Percentiles rank a stretch among this genome's conserved stretches.
Conservation (phyloP, 495 filamentous ascomycete species). For the Penicillium egyptiacum region DNA sequence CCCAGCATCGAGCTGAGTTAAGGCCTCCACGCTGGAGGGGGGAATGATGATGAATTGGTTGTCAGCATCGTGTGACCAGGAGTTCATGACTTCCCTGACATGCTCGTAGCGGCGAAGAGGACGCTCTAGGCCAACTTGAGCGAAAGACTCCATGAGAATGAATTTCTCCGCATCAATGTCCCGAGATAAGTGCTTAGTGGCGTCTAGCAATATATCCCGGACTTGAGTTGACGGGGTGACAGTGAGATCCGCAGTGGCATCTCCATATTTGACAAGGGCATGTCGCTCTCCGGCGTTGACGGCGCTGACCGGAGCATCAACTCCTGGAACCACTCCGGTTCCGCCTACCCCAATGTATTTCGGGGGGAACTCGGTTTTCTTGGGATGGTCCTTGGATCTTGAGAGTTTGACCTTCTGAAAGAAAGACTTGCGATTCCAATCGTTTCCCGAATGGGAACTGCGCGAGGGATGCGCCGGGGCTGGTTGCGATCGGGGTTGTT, state of each 20-base stretch:
- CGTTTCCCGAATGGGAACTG: background rate
- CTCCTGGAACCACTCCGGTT: constrained; percentile 58
- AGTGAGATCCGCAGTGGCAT: constrained; percentile 59
- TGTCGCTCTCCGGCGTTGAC: constrained; percentile 76
- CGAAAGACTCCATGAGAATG: constrained; percentile 74
- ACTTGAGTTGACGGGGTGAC: constrained; percentile 75
- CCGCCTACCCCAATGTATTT: constrained; percentile 40
- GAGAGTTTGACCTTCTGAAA: constrained; percentile 30
- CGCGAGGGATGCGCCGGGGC: background rate
- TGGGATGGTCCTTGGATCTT: constrained; percentile 20
- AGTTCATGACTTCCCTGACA: constrained; percentile 85
- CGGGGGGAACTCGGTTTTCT: constrained; percentile 9
- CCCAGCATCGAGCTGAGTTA: constrained; percentile 50
- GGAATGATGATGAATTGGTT: constrained; percentile 66
- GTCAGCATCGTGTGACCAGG: constrained; percentile 78
- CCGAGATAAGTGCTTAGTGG: constrained; percentile 52
- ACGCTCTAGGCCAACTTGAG: constrained; percentile 75
- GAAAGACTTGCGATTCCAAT: constrained; percentile 25
- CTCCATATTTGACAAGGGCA: constrained; percentile 67
- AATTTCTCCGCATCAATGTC: constrained; percentile 59
- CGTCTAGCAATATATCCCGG: constrained; percentile 64
- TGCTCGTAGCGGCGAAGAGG: constrained; percentile 84
- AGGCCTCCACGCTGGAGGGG: constrained; percentile 44
- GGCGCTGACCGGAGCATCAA: constrained; percentile 80
- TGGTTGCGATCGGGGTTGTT: background rate